phyloP scores from a whole-genome alignment of 1,284 basidiomycete genomes.

The Mixia osmundae region DNA sequence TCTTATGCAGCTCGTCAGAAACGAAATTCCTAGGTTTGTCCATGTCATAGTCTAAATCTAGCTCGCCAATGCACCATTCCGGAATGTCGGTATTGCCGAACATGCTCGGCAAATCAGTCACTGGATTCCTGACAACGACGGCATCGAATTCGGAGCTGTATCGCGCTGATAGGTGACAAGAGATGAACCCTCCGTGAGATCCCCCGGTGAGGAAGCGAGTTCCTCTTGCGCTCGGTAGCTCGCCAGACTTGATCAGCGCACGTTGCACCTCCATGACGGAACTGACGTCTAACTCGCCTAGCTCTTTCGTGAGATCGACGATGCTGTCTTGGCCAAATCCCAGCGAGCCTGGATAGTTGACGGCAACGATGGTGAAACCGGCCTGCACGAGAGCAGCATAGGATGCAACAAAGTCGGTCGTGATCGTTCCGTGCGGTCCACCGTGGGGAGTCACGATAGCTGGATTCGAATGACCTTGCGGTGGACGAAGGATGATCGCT shows the following conservation, averaged over 20 bases:
- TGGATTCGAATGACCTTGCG: no score
- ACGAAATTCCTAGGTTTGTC: conserved; percentile 23
- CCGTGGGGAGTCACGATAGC: no score
- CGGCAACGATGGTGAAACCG: conserved; percentile 38
- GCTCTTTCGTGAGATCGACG: conserved; percentile 30
- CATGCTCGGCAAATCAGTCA: conserved; percentile 35
- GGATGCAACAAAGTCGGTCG: conserved; percentile 29
- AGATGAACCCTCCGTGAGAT: conserved; percentile 47
- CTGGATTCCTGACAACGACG: conserved; percentile 41
- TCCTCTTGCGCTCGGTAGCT: conserved; percentile 28
- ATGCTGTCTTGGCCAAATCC: conserved; percentile 34
- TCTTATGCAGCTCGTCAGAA: conserved; percentile 25
- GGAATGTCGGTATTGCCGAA: conserved; percentile 36
- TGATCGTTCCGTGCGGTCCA: conserved; percentile 35
- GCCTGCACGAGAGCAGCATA: conserved; percentile 31
- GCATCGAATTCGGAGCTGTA: conserved; percentile 38
- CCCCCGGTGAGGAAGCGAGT: conserved; percentile 38
- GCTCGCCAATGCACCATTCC: conserved; percentile 38
- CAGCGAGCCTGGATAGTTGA: conserved; percentile 45
- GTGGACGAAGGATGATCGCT: no score
- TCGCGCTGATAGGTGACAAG: conserved; percentile 37
- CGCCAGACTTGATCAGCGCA: conserved; percentile 30
- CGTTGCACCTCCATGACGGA: conserved; percentile 35
- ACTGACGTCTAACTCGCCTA: conserved; percentile 40
- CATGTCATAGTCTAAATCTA: conserved; percentile 27